These are phyloP conservation scores for Saturnispora kantuleensis DNA, from an alignment of 805 yeast genomes.

Conservation along the genomic window DNA sequence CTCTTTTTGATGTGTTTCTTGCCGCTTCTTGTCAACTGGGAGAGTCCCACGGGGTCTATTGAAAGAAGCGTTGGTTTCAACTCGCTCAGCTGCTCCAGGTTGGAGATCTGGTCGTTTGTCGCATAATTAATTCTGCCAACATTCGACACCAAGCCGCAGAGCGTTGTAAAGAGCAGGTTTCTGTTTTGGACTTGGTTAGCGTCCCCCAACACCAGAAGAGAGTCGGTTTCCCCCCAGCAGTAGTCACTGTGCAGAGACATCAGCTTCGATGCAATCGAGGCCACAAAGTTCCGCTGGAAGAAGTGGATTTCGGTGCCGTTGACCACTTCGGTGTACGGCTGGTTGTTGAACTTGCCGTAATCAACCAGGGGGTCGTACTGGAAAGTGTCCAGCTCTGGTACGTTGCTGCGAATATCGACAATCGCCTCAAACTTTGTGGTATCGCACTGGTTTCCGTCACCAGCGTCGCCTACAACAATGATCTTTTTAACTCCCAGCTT, in stretches of 20 bases:
- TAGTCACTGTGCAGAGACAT: slow-evolving; percentile 24
- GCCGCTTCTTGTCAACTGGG: slow-evolving; percentile 6
- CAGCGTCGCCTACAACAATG: slow-evolving; percentile 20
- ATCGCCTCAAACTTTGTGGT: slow-evolving; percentile 1
- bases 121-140: slow-evolving; percentile 20
- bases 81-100: slow-evolving; percentile 10
- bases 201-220: slow-evolving; percentile 15
- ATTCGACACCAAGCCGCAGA: slow-evolving; percentile 31
- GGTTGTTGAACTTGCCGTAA: slow-evolving; percentile 19
- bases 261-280: slow-evolving; percentile 27
- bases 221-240: slow-evolving; percentile 22
- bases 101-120: slow-evolving; percentile 6
- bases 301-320: slow-evolving; percentile 18
- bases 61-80: slow-evolving; percentile 27
- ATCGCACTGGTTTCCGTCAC: background rate
- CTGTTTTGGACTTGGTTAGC: slow-evolving; percentile 11
- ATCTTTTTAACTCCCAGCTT: slow-evolving; percentile 17
- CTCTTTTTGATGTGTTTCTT: slow-evolving; percentile 16
- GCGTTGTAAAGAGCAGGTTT: slow-evolving; percentile 28
- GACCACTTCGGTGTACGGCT: slow-evolving; percentile 21
- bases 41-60: slow-evolving; percentile 15
- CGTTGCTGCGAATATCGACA: background rate
- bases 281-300: slow-evolving; percentile 28
- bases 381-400: background rate
- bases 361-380: slow-evolving; percentile 17